Evolutionary conservation across 345 rosid genomes (phyloP), one percentile per base, ranked within the genome.

Genomic region (Barbarea vulgaris): DNA sequence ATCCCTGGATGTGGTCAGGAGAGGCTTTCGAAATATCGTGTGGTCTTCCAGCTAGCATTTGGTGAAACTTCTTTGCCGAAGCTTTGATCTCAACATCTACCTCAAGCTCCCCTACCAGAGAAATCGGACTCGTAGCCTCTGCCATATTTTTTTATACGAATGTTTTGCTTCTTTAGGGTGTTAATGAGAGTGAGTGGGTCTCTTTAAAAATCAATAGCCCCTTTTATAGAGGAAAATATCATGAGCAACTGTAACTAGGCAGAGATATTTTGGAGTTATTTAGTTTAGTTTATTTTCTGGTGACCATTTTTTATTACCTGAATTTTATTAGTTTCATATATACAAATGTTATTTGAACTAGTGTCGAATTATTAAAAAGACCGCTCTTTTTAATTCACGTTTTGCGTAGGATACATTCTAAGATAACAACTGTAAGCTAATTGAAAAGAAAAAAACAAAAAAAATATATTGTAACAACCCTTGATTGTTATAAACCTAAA

Each of bases 31-130:
- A n/a, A 12, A 82, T 9, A 50, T 85, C 81, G 19, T 84, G 79
- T 48, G 83, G 84, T 61, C 70, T 76, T 64, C 72, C 28, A 3
- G 64, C 28, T 50, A 82, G 50, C 44, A 84, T n/a, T 0, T 84
- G 68, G 47, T 77, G 64, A 33, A 75, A 84, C 57, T 64, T 12
- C 14, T 65, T n/a, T 9, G 78, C 72, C 1, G 78, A n/a, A 25
- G 72, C 37, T 47, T 44, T 74, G 46, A 77, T 77, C 70, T 77
- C 71, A 44, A 70, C 21, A 7, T 24, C 39, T 30, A 10, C 17
- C 64, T 63, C 58, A 53, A 77, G 63, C 58, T 77, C 63, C 5
- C 70, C 62, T 42, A 17, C n/a, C 11, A 69, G 44, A 19, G 70
- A 73, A 62, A 52, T 39, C 44, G 39, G 56, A 54, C 24, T 9